Percentiles rank a stretch among this genome's conserved stretches.
phyloP scores from a whole-genome alignment of 768 basidiomycete genomes.

The Boletus reticuloceps region DNA sequence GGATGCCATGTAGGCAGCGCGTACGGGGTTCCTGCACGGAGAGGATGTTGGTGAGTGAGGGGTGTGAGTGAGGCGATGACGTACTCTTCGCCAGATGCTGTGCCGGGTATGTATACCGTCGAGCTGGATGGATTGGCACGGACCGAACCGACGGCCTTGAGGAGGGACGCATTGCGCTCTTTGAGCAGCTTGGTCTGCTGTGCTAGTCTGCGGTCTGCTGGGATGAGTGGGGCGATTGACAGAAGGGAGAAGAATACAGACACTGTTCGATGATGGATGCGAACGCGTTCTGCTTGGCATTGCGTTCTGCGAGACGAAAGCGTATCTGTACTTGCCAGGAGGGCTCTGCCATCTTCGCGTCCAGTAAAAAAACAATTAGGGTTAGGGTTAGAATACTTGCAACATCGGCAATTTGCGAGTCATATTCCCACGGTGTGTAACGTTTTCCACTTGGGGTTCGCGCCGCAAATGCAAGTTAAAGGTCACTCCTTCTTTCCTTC shows the following conservation, averaged over 20 bases:
- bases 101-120: conserved; percentile 57
- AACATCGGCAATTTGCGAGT: conserved; percentile 20
- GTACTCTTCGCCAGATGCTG: conserved; percentile 65
- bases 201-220: conserved; percentile 82
- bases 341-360: conserved; percentile 65
- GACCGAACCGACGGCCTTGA: conserved; percentile 79
- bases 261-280: conserved; percentile 91
- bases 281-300: conserved; percentile 77
- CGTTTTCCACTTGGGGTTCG: conserved; percentile 14
- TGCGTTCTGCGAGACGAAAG: conserved; percentile 77
- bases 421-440: conserved; percentile 23
- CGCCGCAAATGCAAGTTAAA: conserved; percentile 10
- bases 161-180: conserved; percentile 85
- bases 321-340: conserved; percentile 83
- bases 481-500: neutral
- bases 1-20: conserved; percentile 84
- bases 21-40: conserved; percentile 68
- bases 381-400: conserved; percentile 23
- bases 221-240: conserved; percentile 9
- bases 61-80: conserved; percentile 20
- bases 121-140: conserved; percentile 60
- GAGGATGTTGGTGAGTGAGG: neutral
- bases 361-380: conserved; percentile 13
- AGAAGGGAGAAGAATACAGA: conserved; percentile 37
- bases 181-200: conserved; percentile 90